Percentiles rank a stretch among this genome's conserved stretches.
These are phyloP conservation scores for Epichloe amarillans DNA, from an alignment of 2,329 filamentous ascomycete species.

Conservation along the genomic window DNA sequence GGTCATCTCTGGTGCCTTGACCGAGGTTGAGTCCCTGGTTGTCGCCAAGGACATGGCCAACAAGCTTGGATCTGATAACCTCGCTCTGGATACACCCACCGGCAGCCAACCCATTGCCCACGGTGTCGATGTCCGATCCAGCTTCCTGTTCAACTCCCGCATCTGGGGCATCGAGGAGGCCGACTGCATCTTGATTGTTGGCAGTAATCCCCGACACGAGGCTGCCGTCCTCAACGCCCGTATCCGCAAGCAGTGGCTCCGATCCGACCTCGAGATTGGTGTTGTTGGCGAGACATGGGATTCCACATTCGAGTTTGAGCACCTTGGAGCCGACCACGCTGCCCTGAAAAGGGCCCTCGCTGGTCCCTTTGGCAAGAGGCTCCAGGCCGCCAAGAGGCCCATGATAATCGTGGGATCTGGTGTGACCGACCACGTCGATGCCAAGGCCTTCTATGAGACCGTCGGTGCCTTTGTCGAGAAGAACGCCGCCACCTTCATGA, in stretches of 20 bases:
- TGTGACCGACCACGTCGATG: conserved; percentile 79
- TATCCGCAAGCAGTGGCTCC: conserved; percentile 95
- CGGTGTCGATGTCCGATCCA: conserved; percentile 84
- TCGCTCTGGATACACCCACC: conserved; percentile 79
- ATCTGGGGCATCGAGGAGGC: conserved; percentile 91
- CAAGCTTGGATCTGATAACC: conserved; percentile 89
- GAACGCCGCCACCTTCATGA: conserved; percentile 77
- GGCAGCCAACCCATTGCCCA: conserved; percentile 78
- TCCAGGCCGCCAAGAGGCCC: conserved; percentile 73
- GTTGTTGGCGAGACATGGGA: conserved; percentile 84
- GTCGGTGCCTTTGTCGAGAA: conserved; percentile 88
- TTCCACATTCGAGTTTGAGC: conserved; percentile 90
- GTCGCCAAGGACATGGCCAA: conserved; percentile 97
- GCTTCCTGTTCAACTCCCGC: conserved; percentile 93
- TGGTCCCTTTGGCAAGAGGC: conserved; percentile 85
- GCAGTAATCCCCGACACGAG: conserved; percentile 91
- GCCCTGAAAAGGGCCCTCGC: conserved; percentile 75
- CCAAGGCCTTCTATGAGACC: conserved; percentile 85
- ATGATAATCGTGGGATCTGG: conserved; percentile 96
- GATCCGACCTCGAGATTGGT: conserved; percentile 85
- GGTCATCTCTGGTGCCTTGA: conserved; percentile 78
- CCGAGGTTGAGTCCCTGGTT: conserved; percentile 85
- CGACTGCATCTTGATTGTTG: conserved; percentile 81
- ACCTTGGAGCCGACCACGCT: conserved; percentile 66
- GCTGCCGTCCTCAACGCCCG: conserved; percentile 90